Conservation (phyloP, 768 basidiomycete genomes). For the Tricholoma bakamatsutake region DNA sequence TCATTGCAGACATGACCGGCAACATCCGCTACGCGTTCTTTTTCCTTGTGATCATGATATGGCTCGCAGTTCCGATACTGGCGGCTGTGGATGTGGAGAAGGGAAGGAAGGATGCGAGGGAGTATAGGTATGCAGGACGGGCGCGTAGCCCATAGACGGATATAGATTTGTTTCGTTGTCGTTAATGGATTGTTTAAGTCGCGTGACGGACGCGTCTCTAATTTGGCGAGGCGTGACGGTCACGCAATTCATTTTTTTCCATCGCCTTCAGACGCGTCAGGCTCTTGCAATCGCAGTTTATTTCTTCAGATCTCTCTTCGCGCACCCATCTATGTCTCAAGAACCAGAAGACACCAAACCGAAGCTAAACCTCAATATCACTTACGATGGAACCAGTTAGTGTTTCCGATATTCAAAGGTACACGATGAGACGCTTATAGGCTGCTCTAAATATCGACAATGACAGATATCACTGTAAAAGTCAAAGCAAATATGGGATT, state of each 20-base stretch:
- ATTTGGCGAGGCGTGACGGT: conserved; percentile 1
- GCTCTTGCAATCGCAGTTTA: neutral
- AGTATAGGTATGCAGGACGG: conserved; percentile 25
- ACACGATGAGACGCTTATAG: neutral
- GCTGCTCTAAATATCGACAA: neutral
- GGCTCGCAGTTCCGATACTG: conserved; percentile 75
- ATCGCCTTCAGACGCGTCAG: neutral
- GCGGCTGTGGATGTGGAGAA: conserved; percentile 59
- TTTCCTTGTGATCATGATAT: conserved; percentile 80
- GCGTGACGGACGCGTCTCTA: conserved; percentile 7
- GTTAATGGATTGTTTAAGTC: no score
- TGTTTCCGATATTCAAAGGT: neutral
- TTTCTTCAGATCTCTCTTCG: neutral
- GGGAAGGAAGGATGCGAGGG: conserved; percentile 50
- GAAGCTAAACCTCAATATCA: conserved; percentile 58
- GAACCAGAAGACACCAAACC: conserved; percentile 60
- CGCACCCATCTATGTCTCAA: conserved; percentile 34
- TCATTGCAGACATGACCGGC: conserved; percentile 84
- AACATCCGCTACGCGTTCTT: conserved; percentile 91
- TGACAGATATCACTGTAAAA: conserved; percentile 58
- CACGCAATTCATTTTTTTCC: conserved; percentile 4
- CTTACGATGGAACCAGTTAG: conserved; percentile 50
- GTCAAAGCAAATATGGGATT: conserved; percentile 62
- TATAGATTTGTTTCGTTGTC: no score
- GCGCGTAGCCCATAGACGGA: no score